Base-by-base conservation (phyloP, 148 eudicot genomes). In the Fagopyrum esculentum region DNA sequence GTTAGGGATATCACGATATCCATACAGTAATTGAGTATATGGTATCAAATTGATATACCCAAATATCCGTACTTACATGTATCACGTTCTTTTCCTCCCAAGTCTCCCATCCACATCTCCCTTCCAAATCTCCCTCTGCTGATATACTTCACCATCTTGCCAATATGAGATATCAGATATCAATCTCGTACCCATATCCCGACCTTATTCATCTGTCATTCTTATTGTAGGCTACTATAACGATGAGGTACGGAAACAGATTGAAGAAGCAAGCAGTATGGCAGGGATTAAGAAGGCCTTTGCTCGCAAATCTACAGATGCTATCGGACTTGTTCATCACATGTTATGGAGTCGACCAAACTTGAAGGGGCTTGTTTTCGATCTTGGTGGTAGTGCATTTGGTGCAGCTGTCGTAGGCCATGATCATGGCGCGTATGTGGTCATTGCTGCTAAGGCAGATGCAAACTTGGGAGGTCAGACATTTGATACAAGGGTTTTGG, bases 381-480 rank as follows among this genome's bases (percentile, higher is more conserved):
- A 64, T 64, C 68, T 64, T 64, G 70, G 45, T 64, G 46, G 45
- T 7, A 64, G 1, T 35, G 46, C 70, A 12, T 64, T 64, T 64
- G 40, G 13, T 30, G 70, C 2, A 40, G 46, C n/a, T 15, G 40
- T 64, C 8, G 2, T 11, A 40, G 70, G 13, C 17, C 2, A 35
- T 5, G 45, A 40, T 59, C 0, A 59, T 13, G 70, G n/a, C 40
- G 2, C 1, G 45, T 40, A 10, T 40, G 70, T 11, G 13, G 12
- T 71, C 11, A 2, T 3, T 2, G 11, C 73, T 6, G 26, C 54
- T 71, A 17, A 30, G 29, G 73, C n/a, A 22, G 73, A 71, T 52
- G 9, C 6, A 6, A 26, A 71, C 22, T 71, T 45, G 73, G 73
- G 73, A 17, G 73, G 73, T 8, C 30, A 71, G 7, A 6, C 50